A percentile compares a stretch with the other conserved stretches of the same genome.
Evolutionary conservation across 2,329 filamentous ascomycete species (phyloP).

Genomic region (Sporothrix luriei): DNA sequence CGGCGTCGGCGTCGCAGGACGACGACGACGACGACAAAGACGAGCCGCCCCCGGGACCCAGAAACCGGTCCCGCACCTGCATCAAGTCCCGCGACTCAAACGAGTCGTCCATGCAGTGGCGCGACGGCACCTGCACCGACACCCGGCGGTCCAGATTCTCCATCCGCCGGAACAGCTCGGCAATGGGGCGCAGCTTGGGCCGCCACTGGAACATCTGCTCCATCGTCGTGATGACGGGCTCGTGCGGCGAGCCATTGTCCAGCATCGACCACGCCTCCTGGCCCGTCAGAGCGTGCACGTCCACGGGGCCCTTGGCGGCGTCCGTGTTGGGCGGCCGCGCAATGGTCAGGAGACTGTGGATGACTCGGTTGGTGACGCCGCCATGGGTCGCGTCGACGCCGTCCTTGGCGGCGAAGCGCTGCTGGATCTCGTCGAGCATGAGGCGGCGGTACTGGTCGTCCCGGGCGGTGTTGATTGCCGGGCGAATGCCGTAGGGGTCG

Average conservation of each 20-base stretch:
- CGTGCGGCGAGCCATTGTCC: conserved; percentile 33
- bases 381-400: conserved; percentile 33
- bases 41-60: conserved; percentile 13
- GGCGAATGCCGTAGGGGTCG: conserved; percentile 21
- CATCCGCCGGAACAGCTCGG: conserved; percentile 40
- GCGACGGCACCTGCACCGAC: conserved; percentile 40
- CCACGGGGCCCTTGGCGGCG: conserved; percentile 26
- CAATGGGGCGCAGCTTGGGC: conserved; percentile 37
- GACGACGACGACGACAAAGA: too few relatives aligned
- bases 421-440: conserved; percentile 33
- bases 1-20: background rate
- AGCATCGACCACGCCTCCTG: conserved; percentile 34
- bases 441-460: conserved; percentile 32
- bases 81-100: conserved; percentile 37
- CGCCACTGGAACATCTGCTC: conserved; percentile 40
- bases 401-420: background rate
- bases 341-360: conserved; percentile 33
- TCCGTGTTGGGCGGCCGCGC: conserved; percentile 31
- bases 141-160: conserved; percentile 39
- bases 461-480: conserved; percentile 28
- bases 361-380: conserved; percentile 32
- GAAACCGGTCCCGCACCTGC: conserved; percentile 38
- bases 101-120: conserved; percentile 36
- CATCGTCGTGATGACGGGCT: conserved; percentile 38
- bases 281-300: conserved; percentile 35